These are phyloP conservation scores for Ophiosphaerella narmari DNA, from an alignment of 2,329 filamentous ascomycete genomes.

Conservation along the genomic window DNA sequence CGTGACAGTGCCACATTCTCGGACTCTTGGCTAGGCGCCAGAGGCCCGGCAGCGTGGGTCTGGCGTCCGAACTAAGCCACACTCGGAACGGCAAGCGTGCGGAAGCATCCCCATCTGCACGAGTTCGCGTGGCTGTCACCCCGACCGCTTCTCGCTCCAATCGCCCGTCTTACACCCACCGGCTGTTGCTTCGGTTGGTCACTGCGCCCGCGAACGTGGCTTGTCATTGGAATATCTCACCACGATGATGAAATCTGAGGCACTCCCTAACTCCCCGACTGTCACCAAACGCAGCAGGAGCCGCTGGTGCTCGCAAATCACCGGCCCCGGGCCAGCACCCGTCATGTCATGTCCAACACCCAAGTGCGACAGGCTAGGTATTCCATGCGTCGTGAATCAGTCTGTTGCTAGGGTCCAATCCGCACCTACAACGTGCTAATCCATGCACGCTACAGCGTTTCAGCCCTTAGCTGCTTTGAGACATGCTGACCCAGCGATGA, in stretches of 20 bases:
- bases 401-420: conserved; percentile 16
- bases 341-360: not conserved
- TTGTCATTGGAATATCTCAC: conserved; percentile 3
- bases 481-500: not conserved
- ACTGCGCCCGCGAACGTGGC: conserved; percentile 9
- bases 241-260: not conserved
- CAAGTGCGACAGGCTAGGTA: conserved; percentile 4
- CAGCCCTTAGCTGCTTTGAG: conserved; percentile 17
- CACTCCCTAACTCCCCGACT: not conserved
- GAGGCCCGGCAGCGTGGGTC: conserved; percentile 37
- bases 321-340: not conserved
- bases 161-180: conserved; percentile 26
- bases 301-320: not conserved
- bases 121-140: conserved; percentile 41
- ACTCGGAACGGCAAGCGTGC: conserved; percentile 27
- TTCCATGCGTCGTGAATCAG: conserved; percentile 20
- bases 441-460: conserved; percentile 25
- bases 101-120: conserved; percentile 33
- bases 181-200: conserved; percentile 29
- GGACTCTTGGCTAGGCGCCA: conserved; percentile 36
- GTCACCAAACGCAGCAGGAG: conserved; percentile 3
- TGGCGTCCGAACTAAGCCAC: conserved; percentile 27
- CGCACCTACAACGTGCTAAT: conserved; percentile 24
- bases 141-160: conserved; percentile 19
- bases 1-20: conserved; percentile 42